phyloP scores from a whole-genome alignment of 768 basidiomycete genomes.

The Boletellus emodensis region DNA sequence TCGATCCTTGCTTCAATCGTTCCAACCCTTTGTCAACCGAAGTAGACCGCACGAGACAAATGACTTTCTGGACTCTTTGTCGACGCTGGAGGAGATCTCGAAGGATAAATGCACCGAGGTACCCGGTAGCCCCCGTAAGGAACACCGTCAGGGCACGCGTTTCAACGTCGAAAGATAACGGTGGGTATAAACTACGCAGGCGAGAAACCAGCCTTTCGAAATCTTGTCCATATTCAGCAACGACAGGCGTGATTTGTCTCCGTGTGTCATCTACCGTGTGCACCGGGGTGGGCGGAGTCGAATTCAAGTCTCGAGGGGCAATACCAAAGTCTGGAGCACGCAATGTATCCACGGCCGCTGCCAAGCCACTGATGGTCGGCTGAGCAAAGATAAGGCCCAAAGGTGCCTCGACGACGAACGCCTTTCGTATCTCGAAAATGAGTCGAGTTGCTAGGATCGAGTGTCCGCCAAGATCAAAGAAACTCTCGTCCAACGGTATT shows the following conservation, averaged over 20 bases:
- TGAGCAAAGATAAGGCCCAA: conserved; percentile 88
- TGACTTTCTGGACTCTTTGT: conserved; percentile 73
- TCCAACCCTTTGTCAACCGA: conserved; percentile 55
- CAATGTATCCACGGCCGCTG: conserved; percentile 68
- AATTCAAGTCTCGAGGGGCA: conserved; percentile 31
- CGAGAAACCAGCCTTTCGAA: conserved; percentile 55
- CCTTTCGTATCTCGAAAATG: conserved; percentile 93
- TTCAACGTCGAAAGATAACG: conserved; percentile 55
- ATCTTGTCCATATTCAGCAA: conserved; percentile 78
- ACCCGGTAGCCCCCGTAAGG: conserved; percentile 96
- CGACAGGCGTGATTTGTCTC: conserved; percentile 22
- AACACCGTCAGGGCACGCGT: conserved; percentile 69
- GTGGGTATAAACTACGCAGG: conserved; percentile 58
- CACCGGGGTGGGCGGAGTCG: conserved; percentile 3
- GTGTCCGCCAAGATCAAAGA: conserved; percentile 98
- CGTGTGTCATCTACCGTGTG: conserved; percentile 8
- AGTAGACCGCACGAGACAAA: conserved; percentile 85
- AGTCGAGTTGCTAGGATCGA: conserved; percentile 97
- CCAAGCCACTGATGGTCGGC: conserved; percentile 80
- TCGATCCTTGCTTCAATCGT: conserved; percentile 67
- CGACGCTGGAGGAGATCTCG: conserved; percentile 65
- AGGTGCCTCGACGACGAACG: conserved; percentile 86
- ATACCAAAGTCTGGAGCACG: conserved; percentile 81
- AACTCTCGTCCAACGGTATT: conserved; percentile 87
- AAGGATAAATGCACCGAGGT: conserved; percentile 91